phyloP scores from a whole-genome alignment of 176 grass and related monocot genomes.

The Puccinellia tenuiflora region DNA sequence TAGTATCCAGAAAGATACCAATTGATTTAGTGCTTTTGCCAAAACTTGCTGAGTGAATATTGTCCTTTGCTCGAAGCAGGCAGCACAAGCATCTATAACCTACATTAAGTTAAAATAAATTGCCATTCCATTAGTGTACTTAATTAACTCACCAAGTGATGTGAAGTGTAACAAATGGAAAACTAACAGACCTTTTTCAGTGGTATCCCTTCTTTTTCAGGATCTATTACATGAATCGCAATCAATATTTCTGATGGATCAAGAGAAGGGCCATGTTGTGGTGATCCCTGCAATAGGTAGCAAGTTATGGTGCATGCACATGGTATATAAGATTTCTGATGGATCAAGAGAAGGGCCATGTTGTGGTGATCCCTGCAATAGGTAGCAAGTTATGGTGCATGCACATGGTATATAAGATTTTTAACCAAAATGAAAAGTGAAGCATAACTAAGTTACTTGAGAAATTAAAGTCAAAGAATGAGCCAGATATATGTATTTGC shows the following conservation, averaged over 20 bases:
- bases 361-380: conserved; percentile 55
- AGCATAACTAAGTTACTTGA: background rate
- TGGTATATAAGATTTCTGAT: conserved; percentile 40
- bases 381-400: conserved; percentile 1
- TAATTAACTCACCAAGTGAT: conserved; percentile 10
- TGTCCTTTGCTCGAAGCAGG: conserved; percentile 82
- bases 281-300: conserved; percentile 43
- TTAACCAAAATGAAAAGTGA: conserved; percentile 8
- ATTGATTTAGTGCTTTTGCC: conserved; percentile 86
- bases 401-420: background rate
- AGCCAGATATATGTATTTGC: background rate
- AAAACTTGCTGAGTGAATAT: conserved; percentile 90
- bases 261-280: conserved; percentile 64
- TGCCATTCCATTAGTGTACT: conserved; percentile 3
- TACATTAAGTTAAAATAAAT: conserved; percentile 33
- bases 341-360: conserved; percentile 67
- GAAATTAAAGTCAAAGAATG: background rate
- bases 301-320: conserved; percentile 10
- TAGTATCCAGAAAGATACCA: conserved; percentile 47
- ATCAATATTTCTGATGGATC: conserved; percentile 89
- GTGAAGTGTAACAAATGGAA: background rate
- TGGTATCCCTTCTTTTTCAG: conserved; percentile 83
- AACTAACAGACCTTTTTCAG: conserved; percentile 67
- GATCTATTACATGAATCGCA: conserved; percentile 87
- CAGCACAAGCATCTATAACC: conserved; percentile 88